A percentile compares a stretch with the other conserved stretches of the same genome.
Conservation (phyloP, 225 moss, liverwort and hornwort species). For the Bryum argenteum region DNA sequence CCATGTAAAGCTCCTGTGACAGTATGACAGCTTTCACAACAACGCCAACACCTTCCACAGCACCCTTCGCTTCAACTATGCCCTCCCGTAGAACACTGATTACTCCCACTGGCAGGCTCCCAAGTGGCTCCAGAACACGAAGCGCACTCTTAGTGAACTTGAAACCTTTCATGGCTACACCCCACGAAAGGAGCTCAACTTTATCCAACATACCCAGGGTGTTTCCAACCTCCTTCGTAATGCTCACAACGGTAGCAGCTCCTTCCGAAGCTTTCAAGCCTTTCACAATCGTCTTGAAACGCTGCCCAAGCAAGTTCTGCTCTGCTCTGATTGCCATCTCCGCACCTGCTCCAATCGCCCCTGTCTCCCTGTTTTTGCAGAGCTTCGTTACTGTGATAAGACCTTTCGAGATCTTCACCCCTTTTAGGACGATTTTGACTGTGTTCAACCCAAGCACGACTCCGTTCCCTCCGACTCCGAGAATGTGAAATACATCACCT, state of each 20-base stretch:
- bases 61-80: slow-evolving; percentile 61
- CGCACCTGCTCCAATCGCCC: slow-evolving; percentile 44
- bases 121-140: slow-evolving; percentile 73
- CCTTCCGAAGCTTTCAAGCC: slow-evolving; percentile 86
- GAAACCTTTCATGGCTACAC: slow-evolving; percentile 62
- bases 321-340: slow-evolving; percentile 35
- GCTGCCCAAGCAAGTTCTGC: slow-evolving; percentile 40
- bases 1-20: slow-evolving; percentile 62
- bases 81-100: slow-evolving; percentile 63
- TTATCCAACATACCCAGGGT: slow-evolving; percentile 51
- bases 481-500: slow-evolving; percentile 58
- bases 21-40: slow-evolving; percentile 63
- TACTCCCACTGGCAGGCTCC: slow-evolving; percentile 66
- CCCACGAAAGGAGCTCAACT: slow-evolving; percentile 67
- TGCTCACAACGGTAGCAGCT: slow-evolving; percentile 62
- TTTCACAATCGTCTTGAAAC: slow-evolving; percentile 53
- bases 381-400: slow-evolving; percentile 66
- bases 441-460: slow-evolving; percentile 69
- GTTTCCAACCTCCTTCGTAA: slow-evolving; percentile 67
- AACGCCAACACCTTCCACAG: slow-evolving; percentile 64
- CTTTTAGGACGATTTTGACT: slow-evolving; percentile 69
- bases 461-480: slow-evolving; percentile 73
- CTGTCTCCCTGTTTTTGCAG: slow-evolving; percentile 43
- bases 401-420: slow-evolving; percentile 86
- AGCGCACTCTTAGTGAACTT: slow-evolving; percentile 74